Evolutionary conservation across 192 early-diverging fungal species (phyloP).

Genomic region (Coemansia sp.): DNA sequence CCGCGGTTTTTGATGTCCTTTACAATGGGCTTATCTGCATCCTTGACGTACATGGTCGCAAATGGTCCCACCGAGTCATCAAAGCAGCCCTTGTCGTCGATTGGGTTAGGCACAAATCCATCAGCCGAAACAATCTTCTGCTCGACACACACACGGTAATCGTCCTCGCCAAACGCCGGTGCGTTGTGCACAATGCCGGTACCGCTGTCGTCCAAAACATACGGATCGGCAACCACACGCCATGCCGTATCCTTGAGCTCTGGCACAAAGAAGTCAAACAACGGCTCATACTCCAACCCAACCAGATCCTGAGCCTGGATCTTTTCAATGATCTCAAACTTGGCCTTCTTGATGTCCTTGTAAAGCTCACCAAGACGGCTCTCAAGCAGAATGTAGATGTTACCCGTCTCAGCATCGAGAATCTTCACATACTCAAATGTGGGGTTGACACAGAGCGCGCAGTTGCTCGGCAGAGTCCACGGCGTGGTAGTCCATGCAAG

Average conservation of each 20-base stretch:
- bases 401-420: slow-evolving; percentile 78
- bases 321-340: slow-evolving; percentile 79
- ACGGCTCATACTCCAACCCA: slow-evolving; percentile 85
- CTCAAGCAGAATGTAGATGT: slow-evolving; percentile 83
- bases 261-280: slow-evolving; percentile 80
- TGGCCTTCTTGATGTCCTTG: slow-evolving; percentile 95
- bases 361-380: slow-evolving; percentile 83
- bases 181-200: slow-evolving; percentile 98
- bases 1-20: slow-evolving; percentile 82
- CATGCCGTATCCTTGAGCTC: slow-evolving; percentile 79
- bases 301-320: slow-evolving; percentile 76
- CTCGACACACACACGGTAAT: slow-evolving; percentile 90
- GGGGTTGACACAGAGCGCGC: slow-evolving; percentile 92
- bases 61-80: slow-evolving; percentile 76
- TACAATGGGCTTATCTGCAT: slow-evolving; percentile 95
- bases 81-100: slow-evolving; percentile 83
- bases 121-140: slow-evolving; percentile 79
- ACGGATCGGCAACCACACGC: slow-evolving; percentile 83
- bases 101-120: slow-evolving; percentile 84
- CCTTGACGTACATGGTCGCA: slow-evolving; percentile 86
- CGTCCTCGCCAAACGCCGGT: slow-evolving; percentile 98
- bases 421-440: slow-evolving; percentile 96
- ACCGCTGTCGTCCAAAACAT: slow-evolving; percentile 90
- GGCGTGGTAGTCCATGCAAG: slow-evolving; percentile 99
- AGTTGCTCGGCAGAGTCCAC: slow-evolving; percentile 96